Evolutionary conservation across 768 basidiomycete species (phyloP), one percentile per base, ranked within the genome.

Genomic region (Leucosporidium creatinivorum): DNA sequence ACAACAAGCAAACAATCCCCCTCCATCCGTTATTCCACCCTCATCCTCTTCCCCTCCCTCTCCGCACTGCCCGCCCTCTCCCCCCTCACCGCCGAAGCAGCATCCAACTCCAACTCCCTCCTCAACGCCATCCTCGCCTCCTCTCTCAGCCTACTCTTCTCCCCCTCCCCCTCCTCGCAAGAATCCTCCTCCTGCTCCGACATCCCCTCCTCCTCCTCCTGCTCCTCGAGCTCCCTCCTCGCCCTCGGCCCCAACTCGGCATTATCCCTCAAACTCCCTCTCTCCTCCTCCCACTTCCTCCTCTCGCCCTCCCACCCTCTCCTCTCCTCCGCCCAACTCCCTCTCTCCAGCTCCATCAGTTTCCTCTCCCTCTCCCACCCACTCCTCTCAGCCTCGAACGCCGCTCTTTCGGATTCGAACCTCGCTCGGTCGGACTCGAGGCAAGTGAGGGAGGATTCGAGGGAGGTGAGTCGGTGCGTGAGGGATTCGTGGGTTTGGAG

Each of bases 311-410:
- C n/a, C 15, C n/a, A 36, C 15, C 33, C 58, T 19, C 10, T 23
- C 18, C 39, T n/a, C 44, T 31, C n/a, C 9, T 5, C 13, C 33
- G 5, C 33, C 58, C 44, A 58, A 15, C 31, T 23, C 12, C 13
- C 44, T 12, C 31, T 39, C 58, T 58, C 31, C 36, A 26, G 25
- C 25, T 3, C 9, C 47, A n/a, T n/a, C n/a, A n/a, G n/a, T n/a
- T n/a, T n/a, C 7, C 58, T 44, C 44, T 65, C 64, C 55, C 49
- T 21, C 1, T 25, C 49, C 64, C 64, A 67, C 17, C 21, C 9
- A 9, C 21, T 2, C 1, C 33, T 48, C 49, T 62, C 61, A 7
- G 52, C 48, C 6, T 62, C 56, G 39, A 58, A 49, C 7, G 33
- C 1, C 0, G 15, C 44, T 56, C 56, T 4, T n/a, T 23, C 26